phyloP scores from a whole-genome alignment of 1,284 basidiomycete genomes.

The Cutaneotrichosporon cutaneum region DNA sequence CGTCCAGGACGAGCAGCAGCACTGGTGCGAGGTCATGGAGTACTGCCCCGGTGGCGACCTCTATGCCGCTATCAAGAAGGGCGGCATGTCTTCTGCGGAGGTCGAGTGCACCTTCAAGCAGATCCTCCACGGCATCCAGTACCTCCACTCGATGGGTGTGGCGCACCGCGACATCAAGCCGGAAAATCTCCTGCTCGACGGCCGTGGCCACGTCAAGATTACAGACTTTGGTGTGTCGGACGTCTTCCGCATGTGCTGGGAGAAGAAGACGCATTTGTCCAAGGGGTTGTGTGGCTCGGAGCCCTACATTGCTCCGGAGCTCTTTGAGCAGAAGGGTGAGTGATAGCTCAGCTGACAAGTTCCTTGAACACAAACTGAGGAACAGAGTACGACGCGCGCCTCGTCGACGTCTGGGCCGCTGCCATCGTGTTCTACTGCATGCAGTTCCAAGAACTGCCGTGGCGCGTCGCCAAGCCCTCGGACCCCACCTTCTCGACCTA shows the following conservation, averaged over 20 bases:
- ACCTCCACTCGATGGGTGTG: conserved; percentile 71
- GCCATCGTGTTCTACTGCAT: conserved; percentile 98
- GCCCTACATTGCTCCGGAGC: conserved; percentile 97
- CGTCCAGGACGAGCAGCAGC: conserved; percentile 90
- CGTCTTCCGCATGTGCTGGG: conserved; percentile 97
- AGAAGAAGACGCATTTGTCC: conserved; percentile 92
- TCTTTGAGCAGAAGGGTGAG: conserved; percentile 94
- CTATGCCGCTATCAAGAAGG: conserved; percentile 97
- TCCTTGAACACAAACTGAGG: conserved; percentile 1
- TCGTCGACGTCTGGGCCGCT: conserved; percentile 97
- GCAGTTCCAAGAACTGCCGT: conserved; percentile 93
- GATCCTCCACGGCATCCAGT: conserved; percentile 81
- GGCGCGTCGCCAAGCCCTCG: conserved; percentile 85
- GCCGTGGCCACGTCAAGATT: conserved; percentile 93
- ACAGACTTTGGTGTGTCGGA: conserved; percentile 98
- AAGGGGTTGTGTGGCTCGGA: conserved; percentile 96
- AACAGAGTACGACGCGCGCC: conserved; percentile 90
- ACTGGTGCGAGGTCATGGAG: conserved; percentile 99
- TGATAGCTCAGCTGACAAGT: conserved; percentile 20
- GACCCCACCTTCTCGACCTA: conserved; percentile 85
- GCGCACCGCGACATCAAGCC: conserved; percentile 98
- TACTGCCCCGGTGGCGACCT: conserved; percentile 96
- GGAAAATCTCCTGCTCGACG: conserved; percentile 94
- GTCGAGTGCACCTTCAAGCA: conserved; percentile 99
- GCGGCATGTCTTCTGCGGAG: conserved; percentile 88